These are phyloP conservation scores for Climacium dendroides DNA, from an alignment of 225 moss, liverwort and hornwort species.

Conservation along the genomic window DNA sequence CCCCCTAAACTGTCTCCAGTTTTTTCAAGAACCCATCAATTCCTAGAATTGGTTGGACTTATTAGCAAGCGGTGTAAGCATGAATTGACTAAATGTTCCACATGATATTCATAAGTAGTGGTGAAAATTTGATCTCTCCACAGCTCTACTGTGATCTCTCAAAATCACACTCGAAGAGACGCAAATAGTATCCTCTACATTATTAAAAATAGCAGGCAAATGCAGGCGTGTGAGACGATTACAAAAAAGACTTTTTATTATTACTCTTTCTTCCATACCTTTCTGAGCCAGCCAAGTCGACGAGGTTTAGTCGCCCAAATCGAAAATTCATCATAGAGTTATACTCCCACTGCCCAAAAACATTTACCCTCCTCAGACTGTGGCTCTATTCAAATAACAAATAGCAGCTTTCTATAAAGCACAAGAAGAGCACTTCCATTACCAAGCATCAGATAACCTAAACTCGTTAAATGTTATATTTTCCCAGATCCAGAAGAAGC, in stretches of 20 bases:
- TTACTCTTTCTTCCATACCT: slow-evolving; percentile 14
- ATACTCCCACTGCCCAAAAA: slow-evolving; percentile 52
- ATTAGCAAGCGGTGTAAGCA: not conserved
- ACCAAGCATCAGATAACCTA: not conserved
- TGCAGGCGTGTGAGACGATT: not conserved
- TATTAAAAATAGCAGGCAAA: not conserved
- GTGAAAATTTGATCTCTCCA: not conserved
- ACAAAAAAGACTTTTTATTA: not conserved
- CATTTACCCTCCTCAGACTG: not conserved
- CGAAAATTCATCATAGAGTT: slow-evolving; percentile 69
- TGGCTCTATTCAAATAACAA: not conserved
- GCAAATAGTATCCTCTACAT: not conserved
- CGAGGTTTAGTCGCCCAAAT: slow-evolving; percentile 68
- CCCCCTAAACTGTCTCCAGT: not conserved
- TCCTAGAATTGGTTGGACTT: not conserved
- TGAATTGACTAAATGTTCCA: not conserved
- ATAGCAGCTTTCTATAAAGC: not conserved
- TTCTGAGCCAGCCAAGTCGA: slow-evolving; percentile 93
- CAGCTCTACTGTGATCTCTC: not conserved
- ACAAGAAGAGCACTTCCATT: not conserved
- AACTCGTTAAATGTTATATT: not conserved
- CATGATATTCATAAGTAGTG: not conserved
- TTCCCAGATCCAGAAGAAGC: not conserved
- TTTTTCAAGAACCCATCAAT: not conserved
- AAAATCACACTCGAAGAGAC: not conserved